These are phyloP conservation scores for Corchorus capsularis DNA, from an alignment of 345 rosid genomes.

Conservation along the genomic window DNA sequence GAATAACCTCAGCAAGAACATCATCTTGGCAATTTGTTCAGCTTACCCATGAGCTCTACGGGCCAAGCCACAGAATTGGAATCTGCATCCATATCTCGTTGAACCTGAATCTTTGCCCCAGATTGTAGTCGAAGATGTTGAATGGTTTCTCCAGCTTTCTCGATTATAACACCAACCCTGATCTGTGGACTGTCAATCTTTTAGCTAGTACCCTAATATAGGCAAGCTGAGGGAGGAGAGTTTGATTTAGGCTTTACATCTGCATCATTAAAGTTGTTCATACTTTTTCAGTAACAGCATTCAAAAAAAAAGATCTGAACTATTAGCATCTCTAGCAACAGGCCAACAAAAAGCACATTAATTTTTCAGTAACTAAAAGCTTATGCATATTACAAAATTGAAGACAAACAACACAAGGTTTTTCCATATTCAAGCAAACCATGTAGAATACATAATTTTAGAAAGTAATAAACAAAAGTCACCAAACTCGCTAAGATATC, in stretches of 20 bases:
- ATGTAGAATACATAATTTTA: too few species aligned
- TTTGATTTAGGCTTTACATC: constrained; percentile 58
- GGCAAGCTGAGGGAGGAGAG: constrained; percentile 58
- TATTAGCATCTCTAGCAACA: not conserved
- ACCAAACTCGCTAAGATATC: too few species aligned
- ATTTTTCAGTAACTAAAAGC: too few species aligned
- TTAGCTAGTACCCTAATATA: constrained; percentile 73
- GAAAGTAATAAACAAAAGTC: too few species aligned
- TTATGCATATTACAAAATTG: too few species aligned
- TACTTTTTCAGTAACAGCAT: not conserved
- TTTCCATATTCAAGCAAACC: too few species aligned
- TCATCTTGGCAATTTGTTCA: too few species aligned
- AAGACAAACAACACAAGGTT: too few species aligned
- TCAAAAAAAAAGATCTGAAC: not conserved
- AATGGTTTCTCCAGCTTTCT: constrained; percentile 96
- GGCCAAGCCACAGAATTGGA: constrained; percentile 62
- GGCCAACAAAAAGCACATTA: not conserved
- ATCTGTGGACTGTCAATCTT: constrained; percentile 90
- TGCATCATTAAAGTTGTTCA: constrained; percentile 22
- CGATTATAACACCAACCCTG: constrained; percentile 97
- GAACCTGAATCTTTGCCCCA: constrained; percentile 98
- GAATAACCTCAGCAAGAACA: too few species aligned
- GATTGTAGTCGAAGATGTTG: constrained; percentile 90
- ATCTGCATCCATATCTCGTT: constrained; percentile 92
- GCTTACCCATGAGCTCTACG: constrained; percentile 53